Base-by-base conservation (phyloP, 805 yeast species). In the Yamadazyma sp. region DNA sequence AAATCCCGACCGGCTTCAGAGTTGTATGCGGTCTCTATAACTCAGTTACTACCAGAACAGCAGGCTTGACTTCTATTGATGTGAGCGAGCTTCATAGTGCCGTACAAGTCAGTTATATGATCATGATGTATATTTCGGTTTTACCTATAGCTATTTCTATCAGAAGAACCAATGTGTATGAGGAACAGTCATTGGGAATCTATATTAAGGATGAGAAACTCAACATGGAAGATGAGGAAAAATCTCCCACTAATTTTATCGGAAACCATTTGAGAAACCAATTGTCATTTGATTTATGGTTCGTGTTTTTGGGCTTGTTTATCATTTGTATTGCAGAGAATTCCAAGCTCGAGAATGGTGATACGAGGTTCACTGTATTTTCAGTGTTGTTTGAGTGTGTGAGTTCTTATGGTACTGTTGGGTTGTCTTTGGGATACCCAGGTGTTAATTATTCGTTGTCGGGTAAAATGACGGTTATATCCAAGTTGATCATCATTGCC, bases 121-220 rank as follows among this genome's bases (percentile, higher is more conserved):
- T 93, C 43, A 91, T 93, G 98, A 93, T 93, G 99, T 93, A 93
- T 64, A 89, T 93, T 18, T 91, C 98, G 11, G 97, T 91, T 29
- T 71, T 90, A 55, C 99, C 99, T 1, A 68, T 93, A 50, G 99
- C 99, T 21, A 93, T 93, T 47, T 87, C 96, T 25, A 89, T 93
- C 45, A 80, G 99, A 65, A 77, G 97, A 59, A 93, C 99, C 13
- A 93, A 93, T 58, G 99, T 93, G 38, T 93, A 93, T 64, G 99
- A 93, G 58, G 99, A 93, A 54, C 98, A 89, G 56, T 85, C 96
- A 0, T 64, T 93, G 40, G 99, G 99, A n/a, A 75, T 89, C n/a
- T 90, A 86, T 54, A 53, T 64, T 11, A 55, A 54, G 28, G 73
- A 64, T n/a, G 60, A 60, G 6, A 26, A 35, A 6, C 32, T 29